Evolutionary conservation across 2,329 filamentous ascomycete species (phyloP).

Genomic region (Didymella pinodella): DNA sequence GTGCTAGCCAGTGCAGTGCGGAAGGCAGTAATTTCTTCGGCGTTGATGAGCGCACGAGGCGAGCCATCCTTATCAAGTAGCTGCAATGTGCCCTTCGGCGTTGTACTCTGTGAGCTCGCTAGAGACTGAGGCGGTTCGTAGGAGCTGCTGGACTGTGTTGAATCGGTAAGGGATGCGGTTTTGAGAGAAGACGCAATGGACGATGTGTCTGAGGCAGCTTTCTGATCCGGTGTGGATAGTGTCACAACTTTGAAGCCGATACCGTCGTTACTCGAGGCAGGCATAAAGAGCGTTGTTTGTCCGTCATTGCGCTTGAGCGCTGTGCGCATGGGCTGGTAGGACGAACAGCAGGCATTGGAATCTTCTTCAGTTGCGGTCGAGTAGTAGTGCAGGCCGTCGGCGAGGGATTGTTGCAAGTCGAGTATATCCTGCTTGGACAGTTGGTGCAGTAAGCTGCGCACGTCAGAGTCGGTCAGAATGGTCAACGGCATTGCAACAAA

Average conservation of each 20-base stretch:
- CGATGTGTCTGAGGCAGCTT: constrained; percentile 32
- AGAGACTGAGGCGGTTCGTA: constrained; percentile 31
- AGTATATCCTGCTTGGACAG: constrained; percentile 65
- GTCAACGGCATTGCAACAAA: constrained; percentile 63
- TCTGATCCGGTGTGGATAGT: constrained; percentile 51
- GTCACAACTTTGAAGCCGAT: constrained; percentile 73
- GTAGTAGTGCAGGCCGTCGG: constrained; percentile 69
- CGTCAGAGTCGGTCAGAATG: constrained; percentile 64
- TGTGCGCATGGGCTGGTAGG: constrained; percentile 69
- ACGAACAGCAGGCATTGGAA: constrained; percentile 63
- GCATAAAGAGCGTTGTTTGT: constrained; percentile 72
- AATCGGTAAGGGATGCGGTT: constrained; percentile 40
- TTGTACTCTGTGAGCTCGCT: constrained; percentile 48
- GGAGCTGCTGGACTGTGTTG: constrained; percentile 33
- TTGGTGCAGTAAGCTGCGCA: constrained; percentile 63
- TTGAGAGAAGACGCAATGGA: constrained; percentile 47
- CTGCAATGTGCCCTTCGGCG: constrained; percentile 65
- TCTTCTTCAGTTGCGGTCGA: constrained; percentile 68
- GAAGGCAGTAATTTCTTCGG: constrained; percentile 73
- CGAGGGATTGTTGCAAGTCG: constrained; percentile 65
- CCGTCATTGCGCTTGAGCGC: constrained; percentile 68
- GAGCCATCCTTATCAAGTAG: constrained; percentile 65
- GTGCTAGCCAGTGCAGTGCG: constrained; percentile 71
- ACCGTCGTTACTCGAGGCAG: constrained; percentile 66
- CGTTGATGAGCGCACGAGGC: constrained; percentile 70